phyloP scores from a whole-genome alignment of 495 filamentous ascomycete genomes.

The Aspergillus hancockii region DNA sequence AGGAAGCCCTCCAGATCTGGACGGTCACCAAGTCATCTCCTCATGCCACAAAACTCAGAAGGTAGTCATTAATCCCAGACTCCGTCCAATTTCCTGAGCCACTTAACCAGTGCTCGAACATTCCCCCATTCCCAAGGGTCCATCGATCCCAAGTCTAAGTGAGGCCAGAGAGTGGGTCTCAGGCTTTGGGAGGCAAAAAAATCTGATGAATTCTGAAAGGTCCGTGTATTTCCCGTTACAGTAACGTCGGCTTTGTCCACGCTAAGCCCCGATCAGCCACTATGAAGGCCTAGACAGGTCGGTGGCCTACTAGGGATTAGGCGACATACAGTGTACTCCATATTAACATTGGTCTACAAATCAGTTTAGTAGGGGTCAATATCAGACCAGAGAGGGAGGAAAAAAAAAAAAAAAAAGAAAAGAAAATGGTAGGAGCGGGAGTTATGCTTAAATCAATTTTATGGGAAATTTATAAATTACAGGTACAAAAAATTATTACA shows the following conservation, averaged over 20 bases:
- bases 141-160: conserved; percentile 8
- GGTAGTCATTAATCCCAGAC: conserved; percentile 17
- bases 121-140: conserved; percentile 10
- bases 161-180: conserved; percentile 7
- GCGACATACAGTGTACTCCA: background rate
- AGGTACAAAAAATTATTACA: background rate
- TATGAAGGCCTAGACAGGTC: conserved; percentile 28
- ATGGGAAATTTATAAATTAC: background rate
- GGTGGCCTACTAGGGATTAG: conserved; percentile 11
- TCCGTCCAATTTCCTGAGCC: conserved; percentile 16
- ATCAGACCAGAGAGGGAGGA: background rate
- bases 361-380: background rate
- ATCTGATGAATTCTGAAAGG: conserved; percentile 9
- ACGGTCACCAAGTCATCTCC: background rate
- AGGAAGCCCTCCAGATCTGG: background rate
- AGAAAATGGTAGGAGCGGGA: background rate
- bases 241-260: conserved; percentile 11
- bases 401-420: background rate
- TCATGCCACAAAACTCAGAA: background rate
- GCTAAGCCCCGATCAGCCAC: conserved; percentile 26
- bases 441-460: background rate
- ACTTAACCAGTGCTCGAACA: conserved; percentile 4
- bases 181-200: conserved; percentile 4
- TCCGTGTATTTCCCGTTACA: conserved; percentile 24
- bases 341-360: background rate